Conservation (phyloP, 169 alveolate species). For the Eimeria maxima region DNA sequence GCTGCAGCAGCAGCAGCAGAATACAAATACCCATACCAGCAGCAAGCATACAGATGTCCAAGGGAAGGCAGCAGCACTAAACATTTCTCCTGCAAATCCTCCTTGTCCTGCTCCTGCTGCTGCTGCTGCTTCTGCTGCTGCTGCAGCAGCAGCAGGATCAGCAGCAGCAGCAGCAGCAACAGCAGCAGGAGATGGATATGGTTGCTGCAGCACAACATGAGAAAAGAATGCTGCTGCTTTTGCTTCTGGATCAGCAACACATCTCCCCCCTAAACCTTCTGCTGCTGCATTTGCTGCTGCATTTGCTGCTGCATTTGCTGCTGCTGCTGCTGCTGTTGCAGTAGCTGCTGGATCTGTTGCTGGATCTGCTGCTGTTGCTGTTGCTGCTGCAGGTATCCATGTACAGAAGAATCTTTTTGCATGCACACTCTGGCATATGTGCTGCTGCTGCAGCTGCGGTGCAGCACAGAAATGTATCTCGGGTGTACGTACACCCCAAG, state of each 20-base stretch:
- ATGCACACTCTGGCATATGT: slow-evolving; percentile 8
- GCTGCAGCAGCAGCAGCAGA: too few species aligned
- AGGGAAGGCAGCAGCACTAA: not conserved
- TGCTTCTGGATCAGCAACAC: slow-evolving; percentile 43
- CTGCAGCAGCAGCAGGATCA: not conserved
- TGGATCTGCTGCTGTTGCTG: not conserved
- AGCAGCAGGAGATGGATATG: not conserved
- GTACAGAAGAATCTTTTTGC: slow-evolving; percentile 26
- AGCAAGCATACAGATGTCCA: not conserved
- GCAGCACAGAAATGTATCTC: not conserved
- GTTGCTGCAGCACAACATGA: slow-evolving; percentile 3
- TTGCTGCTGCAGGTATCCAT: slow-evolving; percentile 34
- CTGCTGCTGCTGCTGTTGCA: slow-evolving; percentile 55
- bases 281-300: not conserved
- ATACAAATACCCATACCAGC: slow-evolving; percentile 44
- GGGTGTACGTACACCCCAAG: slow-evolving; percentile 42
- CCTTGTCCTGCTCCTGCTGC: not conserved
- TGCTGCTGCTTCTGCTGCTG: not conserved
- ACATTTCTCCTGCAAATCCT: not conserved
- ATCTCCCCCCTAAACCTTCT: slow-evolving; percentile 34
- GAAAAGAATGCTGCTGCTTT: slow-evolving; percentile 66
- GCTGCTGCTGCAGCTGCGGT: not conserved
- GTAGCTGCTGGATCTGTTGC: not conserved
- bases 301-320: not conserved
- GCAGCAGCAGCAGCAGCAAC: not conserved